Conservation (phyloP, 495 filamentous ascomycete genomes). For the Penicillium bialowiezense region DNA sequence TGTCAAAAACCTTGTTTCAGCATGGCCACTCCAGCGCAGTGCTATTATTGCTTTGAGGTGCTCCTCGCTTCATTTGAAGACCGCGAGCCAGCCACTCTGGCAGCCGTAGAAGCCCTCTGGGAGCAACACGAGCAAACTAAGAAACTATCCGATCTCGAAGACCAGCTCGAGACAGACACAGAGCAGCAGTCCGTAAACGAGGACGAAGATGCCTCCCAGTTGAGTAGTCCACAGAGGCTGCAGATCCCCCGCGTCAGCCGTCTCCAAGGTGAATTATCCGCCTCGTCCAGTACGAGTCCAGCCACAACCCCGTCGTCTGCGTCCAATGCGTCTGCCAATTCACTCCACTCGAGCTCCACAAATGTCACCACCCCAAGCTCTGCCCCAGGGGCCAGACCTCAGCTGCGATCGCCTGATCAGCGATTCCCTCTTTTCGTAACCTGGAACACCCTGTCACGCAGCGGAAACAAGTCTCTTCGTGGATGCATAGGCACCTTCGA, state of each 20-base stretch:
- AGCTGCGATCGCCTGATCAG: slow-evolving; percentile 23
- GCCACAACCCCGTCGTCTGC: slow-evolving; percentile 45
- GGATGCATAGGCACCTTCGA: slow-evolving; percentile 98
- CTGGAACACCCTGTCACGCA: slow-evolving; percentile 75
- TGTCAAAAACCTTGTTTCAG: slow-evolving; percentile 1
- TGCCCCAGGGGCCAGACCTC: slow-evolving; percentile 20
- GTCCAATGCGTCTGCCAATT: slow-evolving; percentile 43
- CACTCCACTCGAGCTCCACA: slow-evolving; percentile 40
- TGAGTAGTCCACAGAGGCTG: slow-evolving; percentile 18
- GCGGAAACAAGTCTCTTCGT: slow-evolving; percentile 65
- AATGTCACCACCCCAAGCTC: slow-evolving; percentile 45
- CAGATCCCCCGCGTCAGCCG: slow-evolving; percentile 33
- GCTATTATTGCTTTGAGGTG: slow-evolving; percentile 86
- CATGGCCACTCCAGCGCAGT: slow-evolving; percentile 84
- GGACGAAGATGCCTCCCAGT: slow-evolving; percentile 23
- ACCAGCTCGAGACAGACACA: slow-evolving; percentile 17
- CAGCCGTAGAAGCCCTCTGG: slow-evolving; percentile 71
- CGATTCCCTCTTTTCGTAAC: slow-evolving; percentile 83
- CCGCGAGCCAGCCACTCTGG: slow-evolving; percentile 55
- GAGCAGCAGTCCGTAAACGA: slow-evolving; percentile 20
- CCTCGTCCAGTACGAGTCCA: slow-evolving; percentile 44
- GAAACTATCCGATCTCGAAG: slow-evolving; percentile 32
- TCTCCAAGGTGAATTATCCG: slow-evolving; percentile 32
- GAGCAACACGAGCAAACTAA: slow-evolving; percentile 49
- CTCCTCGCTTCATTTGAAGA: slow-evolving; percentile 65